Conservation (phyloP, 2,329 filamentous ascomycete species). For the Fusarium duplospermum region DNA sequence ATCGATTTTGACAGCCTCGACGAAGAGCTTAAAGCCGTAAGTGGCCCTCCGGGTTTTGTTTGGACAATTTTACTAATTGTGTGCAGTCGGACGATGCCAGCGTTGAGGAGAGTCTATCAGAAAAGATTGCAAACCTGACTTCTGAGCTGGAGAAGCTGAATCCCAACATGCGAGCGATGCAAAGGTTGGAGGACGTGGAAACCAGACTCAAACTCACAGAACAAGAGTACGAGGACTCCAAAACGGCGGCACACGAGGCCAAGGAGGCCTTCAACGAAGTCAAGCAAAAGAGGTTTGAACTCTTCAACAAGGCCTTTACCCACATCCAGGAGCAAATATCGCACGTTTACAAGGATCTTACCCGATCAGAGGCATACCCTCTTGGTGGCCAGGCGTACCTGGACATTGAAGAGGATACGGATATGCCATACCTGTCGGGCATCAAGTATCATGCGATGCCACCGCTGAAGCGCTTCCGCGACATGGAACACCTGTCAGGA, state of each 20-base stretch:
- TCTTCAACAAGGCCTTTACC: conserved; percentile 94
- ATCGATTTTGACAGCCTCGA: conserved; percentile 86
- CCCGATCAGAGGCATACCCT: conserved; percentile 88
- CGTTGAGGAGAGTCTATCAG: conserved; percentile 79
- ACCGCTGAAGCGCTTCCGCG: conserved; percentile 95
- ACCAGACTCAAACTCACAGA: conserved; percentile 85
- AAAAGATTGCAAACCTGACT: conserved; percentile 80
- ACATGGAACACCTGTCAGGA: conserved; percentile 98
- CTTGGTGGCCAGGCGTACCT: conserved; percentile 91
- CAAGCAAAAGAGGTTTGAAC: conserved; percentile 84
- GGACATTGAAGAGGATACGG: conserved; percentile 92
- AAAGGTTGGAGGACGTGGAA: conserved; percentile 88
- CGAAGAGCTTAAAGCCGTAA: conserved; percentile 82
- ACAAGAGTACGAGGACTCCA: conserved; percentile 88
- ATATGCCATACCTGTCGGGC: conserved; percentile 93
- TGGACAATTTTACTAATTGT: conserved; percentile 44
- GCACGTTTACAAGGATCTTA: conserved; percentile 94
- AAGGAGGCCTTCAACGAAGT: conserved; percentile 87
- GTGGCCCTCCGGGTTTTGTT: conserved; percentile 43
- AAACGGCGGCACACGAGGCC: conserved; percentile 76
- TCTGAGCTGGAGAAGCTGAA: conserved; percentile 92
- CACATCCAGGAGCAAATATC: conserved; percentile 97
- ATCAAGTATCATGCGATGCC: conserved; percentile 99
- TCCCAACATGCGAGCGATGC: conserved; percentile 95
- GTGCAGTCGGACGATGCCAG: conserved; percentile 74